Conservation (phyloP, 2,329 filamentous ascomycete species). For the Alternaria angustiovoidea region DNA sequence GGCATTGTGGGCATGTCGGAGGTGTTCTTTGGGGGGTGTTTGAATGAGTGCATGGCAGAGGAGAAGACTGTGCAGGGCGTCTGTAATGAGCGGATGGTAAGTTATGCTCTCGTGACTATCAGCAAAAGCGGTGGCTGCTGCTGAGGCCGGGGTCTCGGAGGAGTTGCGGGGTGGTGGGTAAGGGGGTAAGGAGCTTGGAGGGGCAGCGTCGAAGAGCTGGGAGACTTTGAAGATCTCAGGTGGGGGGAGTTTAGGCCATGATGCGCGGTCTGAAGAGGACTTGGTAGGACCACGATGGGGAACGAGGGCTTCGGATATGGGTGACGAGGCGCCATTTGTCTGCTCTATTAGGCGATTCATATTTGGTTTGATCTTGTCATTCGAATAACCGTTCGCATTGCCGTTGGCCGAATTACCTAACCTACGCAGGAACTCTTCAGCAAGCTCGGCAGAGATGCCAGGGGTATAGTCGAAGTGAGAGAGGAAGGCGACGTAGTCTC, state of each 20-base stretch:
- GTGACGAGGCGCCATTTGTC: constrained; percentile 26
- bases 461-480: constrained; percentile 81
- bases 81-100: constrained; percentile 81
- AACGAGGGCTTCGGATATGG: constrained; percentile 54
- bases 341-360: constrained; percentile 40
- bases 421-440: constrained; percentile 60
- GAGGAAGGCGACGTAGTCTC: constrained; percentile 77
- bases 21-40: constrained; percentile 78
- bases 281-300: constrained; percentile 48
- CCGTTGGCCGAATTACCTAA: constrained; percentile 34
- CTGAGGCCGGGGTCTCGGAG: constrained; percentile 36
- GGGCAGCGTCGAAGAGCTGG: constrained; percentile 74
- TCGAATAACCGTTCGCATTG: constrained; percentile 10
- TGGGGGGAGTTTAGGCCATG: constrained; percentile 58
- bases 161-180: constrained; percentile 62
- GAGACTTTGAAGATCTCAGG: constrained; percentile 65
- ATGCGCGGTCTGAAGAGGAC: constrained; percentile 44
- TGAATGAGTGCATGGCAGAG: constrained; percentile 82
- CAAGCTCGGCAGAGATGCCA: constrained; percentile 67
- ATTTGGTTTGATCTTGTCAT: constrained; percentile 26
- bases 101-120: constrained; percentile 72
- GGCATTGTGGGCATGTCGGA: constrained; percentile 82
- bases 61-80: constrained; percentile 79
- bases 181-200: constrained; percentile 71
- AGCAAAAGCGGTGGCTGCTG: constrained; percentile 49